phyloP scores from a whole-genome alignment of 164 flowering plant species.

The Platanus orientalis region DNA sequence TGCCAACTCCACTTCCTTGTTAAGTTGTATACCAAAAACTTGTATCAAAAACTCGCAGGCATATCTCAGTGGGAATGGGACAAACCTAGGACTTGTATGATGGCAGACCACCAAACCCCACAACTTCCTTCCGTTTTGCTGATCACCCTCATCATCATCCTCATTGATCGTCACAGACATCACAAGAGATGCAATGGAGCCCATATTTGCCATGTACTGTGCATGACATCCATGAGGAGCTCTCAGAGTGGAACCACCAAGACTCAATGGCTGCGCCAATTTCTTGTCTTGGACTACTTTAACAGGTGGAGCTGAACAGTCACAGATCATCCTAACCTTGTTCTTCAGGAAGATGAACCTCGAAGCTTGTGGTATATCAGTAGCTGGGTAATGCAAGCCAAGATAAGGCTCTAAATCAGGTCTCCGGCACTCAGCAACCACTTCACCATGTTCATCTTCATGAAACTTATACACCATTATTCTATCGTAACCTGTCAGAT shows the following conservation, averaged over 20 bases:
- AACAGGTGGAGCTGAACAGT: neutral
- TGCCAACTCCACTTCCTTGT: constrained; percentile 65
- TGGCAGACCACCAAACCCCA: constrained; percentile 90
- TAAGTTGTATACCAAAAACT: constrained; percentile 60
- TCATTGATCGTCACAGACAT: constrained; percentile 67
- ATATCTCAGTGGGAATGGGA: constrained; percentile 68
- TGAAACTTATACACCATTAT: constrained; percentile 37
- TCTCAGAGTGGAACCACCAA: neutral
- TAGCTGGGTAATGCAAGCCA: constrained; percentile 12
- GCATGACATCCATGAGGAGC: neutral
- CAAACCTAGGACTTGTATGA: constrained; percentile 61
- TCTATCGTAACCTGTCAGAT: constrained; percentile 35
- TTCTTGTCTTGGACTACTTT: neutral
- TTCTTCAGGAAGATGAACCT: neutral
- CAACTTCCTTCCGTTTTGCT: constrained; percentile 41
- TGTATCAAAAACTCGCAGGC: constrained; percentile 80
- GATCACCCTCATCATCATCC: constrained; percentile 39
- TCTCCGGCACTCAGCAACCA: neutral
- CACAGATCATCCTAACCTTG: neutral
- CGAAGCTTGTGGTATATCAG: constrained; percentile 12
- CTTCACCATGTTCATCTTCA: constrained; percentile 35
- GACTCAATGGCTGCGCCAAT: neutral
- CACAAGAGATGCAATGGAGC: constrained; percentile 73
- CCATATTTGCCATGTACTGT: constrained; percentile 21
- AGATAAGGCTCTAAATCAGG: neutral